These are phyloP conservation scores for Amoebophrya sp. DNA, from an alignment of 169 alveolate species.

Conservation along the genomic window DNA sequence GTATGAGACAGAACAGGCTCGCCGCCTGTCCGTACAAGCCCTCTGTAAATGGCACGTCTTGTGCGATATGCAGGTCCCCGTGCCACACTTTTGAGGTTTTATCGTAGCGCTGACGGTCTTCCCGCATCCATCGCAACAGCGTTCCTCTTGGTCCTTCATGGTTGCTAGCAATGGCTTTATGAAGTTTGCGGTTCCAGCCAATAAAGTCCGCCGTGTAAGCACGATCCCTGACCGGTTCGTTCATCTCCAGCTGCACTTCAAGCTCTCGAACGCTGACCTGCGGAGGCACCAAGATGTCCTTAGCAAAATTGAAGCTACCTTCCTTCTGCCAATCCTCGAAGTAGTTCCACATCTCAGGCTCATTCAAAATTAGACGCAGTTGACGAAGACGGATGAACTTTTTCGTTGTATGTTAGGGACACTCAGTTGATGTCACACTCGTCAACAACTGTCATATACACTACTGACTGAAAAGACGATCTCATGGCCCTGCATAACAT, in stretches of 20 bases:
- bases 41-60: background rate
- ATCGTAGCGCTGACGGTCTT: background rate
- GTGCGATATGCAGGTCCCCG: background rate
- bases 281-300: background rate
- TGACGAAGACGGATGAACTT: too few species aligned
- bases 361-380: too few species aligned
- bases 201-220: background rate
- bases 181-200: background rate
- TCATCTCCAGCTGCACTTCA: background rate
- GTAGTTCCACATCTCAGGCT: background rate
- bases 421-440: too few species aligned
- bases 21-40: background rate
- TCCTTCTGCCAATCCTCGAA: background rate
- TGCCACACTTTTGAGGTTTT: too few species aligned
- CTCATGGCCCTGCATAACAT: too few species aligned
- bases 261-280: background rate
- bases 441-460: too few species aligned
- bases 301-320: background rate
- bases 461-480: too few species aligned
- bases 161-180: background rate
- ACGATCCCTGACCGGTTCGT: too few species aligned
- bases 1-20: background rate
- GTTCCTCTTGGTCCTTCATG: background rate
- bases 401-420: too few species aligned
- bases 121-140: background rate